Evolutionary conservation across 2,329 filamentous ascomycete genomes (phyloP), one percentile per base, ranked within the genome.

Genomic region (Alternaria arborescens): DNA sequence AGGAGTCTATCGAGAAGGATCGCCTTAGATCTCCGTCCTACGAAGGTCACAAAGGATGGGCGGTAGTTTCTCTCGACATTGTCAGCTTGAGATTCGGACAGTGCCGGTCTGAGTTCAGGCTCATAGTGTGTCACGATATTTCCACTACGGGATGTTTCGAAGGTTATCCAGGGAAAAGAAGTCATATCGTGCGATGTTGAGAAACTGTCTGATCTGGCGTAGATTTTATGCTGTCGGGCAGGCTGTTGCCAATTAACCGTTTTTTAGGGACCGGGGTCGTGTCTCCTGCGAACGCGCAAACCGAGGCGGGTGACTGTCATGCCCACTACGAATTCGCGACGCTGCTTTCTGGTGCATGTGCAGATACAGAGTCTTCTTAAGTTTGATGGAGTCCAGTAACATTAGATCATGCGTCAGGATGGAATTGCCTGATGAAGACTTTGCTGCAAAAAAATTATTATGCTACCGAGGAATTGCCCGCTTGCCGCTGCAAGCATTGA

Each of bases 401-500:
- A 14, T n/a, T 40, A 18, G 22, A 14, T 40, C 14, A 32, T 43
- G 24, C 24, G 54, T 52, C 20, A 30, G 38, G 30, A 60, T 58
- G n/a, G 28, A 54, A 24, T 44, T 50, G 55, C 46, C 58, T 34
- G 41, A 58, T 26, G 18, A 11, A 52, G 55, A 53, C 32, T 58
- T 58, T 52, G 32, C 30, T 41, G 30, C 42, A 30, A 54, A 40
- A 61, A 62, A 46, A 36, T 53, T 51, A 14, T 41, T 24, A 20
- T 53, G 28, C 55, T 62, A 56, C 36, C 22, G 36, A 50, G 55
- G 52, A 48, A 56, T 62, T 18, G 47, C 55, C 47, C 22, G 36
- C 26, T 28, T 62, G 53, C 60, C 22, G 51, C 52, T 62, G 34
- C 26, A 59, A 47, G 52, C 60, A 46, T 62, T 62, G 12, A 47